Percentiles rank a stretch among this genome's conserved stretches.
These are phyloP conservation scores for Nicotiana tomentosiformis DNA, from an alignment of 257 asterid genomes.

Conservation along the genomic window DNA sequence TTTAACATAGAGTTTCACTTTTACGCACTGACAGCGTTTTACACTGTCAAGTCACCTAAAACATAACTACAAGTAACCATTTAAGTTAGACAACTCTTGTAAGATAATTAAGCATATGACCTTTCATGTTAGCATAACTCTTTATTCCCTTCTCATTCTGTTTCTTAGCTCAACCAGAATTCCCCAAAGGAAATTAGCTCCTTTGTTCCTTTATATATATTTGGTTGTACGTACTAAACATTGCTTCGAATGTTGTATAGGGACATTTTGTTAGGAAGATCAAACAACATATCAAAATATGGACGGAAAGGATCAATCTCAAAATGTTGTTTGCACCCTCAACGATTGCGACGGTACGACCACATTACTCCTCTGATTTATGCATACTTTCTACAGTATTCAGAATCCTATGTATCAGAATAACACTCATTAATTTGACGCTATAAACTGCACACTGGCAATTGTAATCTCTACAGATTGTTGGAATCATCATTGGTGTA, in stretches of 20 bases:
- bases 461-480: neutral
- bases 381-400: neutral
- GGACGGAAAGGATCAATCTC: constrained; percentile 9
- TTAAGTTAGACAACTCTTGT: neutral
- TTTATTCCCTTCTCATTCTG: neutral
- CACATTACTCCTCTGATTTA: neutral
- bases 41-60: too few relatives aligned
- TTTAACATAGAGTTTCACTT: too few relatives aligned
- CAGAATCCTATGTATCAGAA: neutral
- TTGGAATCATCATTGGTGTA: constrained; percentile 15
- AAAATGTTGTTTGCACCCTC: constrained; percentile 25
- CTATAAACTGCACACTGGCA: neutral
- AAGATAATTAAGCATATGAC: neutral
- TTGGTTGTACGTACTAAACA: neutral
- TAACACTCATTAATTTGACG: neutral
- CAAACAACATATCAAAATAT: neutral
- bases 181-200: neutral
- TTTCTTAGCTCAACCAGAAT: neutral
- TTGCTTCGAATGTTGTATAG: neutral
- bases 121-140: neutral
- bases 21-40: too few relatives aligned
- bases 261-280: neutral
- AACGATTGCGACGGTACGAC: constrained; percentile 19
- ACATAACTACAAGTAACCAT: neutral
- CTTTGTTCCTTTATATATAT: neutral